Conservation (phyloP, 352 stramenopile genomes). For the Phytophthora citricola region DNA sequence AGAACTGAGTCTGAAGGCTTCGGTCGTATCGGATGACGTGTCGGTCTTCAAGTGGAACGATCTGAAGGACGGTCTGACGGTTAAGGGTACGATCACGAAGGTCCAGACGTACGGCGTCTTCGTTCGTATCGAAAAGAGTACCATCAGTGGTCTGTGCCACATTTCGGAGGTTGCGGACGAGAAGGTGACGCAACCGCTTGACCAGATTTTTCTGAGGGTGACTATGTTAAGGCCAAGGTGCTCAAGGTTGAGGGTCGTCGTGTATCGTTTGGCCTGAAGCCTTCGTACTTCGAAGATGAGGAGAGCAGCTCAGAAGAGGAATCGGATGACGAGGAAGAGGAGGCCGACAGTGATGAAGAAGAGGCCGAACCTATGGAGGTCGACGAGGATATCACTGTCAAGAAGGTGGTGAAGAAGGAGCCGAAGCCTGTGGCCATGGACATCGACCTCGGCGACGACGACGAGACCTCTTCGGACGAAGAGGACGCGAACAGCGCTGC, state of each 20-base stretch:
- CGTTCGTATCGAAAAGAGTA: constrained; percentile 95
- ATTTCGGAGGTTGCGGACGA: constrained; percentile 96
- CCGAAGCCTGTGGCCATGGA: constrained; percentile 45
- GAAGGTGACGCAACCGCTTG: constrained; percentile 92
- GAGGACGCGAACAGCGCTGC: constrained; percentile 41
- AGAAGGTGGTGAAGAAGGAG: constrained; percentile 40
- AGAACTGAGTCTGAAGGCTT: constrained; percentile 95
- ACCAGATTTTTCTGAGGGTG: constrained; percentile 94
- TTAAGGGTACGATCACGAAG: constrained; percentile 96
- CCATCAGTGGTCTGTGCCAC: constrained; percentile 95
- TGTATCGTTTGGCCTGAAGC: constrained; percentile 96
- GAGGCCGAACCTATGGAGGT: constrained; percentile 58
- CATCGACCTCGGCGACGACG: constrained; percentile 58
- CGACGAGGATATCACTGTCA: constrained; percentile 54
- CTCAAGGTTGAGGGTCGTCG: constrained; percentile 93
- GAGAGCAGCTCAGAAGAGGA: constrained; percentile 90
- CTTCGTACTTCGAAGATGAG: constrained; percentile 96
- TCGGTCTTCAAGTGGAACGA: constrained; percentile 90
- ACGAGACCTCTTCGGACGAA: constrained; percentile 70
- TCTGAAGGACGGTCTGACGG: constrained; percentile 89
- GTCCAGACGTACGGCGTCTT: constrained; percentile 97
- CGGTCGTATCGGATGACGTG: constrained; percentile 91
- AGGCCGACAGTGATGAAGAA: constrained; percentile 54
- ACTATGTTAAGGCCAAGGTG: constrained; percentile 98
- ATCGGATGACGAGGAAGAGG: constrained; percentile 76